Evolutionary conservation across 2,329 filamentous ascomycete species (phyloP).

Genomic region (Beauveria caledonica): DNA sequence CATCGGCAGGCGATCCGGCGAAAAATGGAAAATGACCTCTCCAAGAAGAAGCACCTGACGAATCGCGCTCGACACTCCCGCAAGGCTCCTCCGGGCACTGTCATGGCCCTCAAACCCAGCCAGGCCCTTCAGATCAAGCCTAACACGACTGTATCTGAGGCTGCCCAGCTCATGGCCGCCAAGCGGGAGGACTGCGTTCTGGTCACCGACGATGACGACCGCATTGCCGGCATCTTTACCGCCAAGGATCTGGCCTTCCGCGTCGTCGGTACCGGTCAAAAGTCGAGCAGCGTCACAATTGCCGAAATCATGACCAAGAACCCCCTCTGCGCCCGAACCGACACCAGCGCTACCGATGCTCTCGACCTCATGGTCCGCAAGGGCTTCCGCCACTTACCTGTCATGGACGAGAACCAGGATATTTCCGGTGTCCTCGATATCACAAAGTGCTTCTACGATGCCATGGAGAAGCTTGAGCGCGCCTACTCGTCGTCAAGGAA

Average conservation of each 20-base stretch:
- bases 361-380: constrained; percentile 16
- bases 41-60: constrained; percentile 85
- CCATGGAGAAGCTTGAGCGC: constrained; percentile 98
- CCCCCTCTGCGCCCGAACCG: constrained; percentile 90
- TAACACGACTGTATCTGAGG: constrained; percentile 84
- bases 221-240: constrained; percentile 97
- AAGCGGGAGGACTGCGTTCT: constrained; percentile 97
- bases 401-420: constrained; percentile 99
- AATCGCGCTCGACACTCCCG: constrained; percentile 74
- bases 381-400: constrained; percentile 86
- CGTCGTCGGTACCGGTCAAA: constrained; percentile 83
- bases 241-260: constrained; percentile 97
- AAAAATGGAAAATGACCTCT: constrained; percentile 95
- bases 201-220: constrained; percentile 94
- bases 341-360: constrained; percentile 75
- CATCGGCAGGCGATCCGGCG: constrained; percentile 74
- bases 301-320: constrained; percentile 99
- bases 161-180: constrained; percentile 95
- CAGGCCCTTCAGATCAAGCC: constrained; percentile 97
- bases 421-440: constrained; percentile 98
- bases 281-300: constrained; percentile 84
- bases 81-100: constrained; percentile 92
- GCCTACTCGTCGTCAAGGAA: constrained; percentile 98
- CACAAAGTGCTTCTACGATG: constrained; percentile 99
- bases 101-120: constrained; percentile 90